phyloP scores from a whole-genome alignment of 768 basidiomycete genomes.

The Roridomyces roridus region DNA sequence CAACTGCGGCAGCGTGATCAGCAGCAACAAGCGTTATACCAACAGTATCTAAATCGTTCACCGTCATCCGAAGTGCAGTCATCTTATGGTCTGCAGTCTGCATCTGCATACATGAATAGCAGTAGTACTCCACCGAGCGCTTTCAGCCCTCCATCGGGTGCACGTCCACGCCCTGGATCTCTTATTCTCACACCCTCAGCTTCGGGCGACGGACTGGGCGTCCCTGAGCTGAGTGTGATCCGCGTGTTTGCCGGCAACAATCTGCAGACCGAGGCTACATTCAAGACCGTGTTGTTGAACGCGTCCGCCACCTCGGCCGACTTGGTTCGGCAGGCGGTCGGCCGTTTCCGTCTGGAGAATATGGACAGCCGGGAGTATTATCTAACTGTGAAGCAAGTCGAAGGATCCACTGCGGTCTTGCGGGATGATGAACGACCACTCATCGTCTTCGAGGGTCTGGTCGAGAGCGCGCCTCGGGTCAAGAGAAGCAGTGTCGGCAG shows the following conservation, averaged over 20 bases:
- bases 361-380: constrained; percentile 68
- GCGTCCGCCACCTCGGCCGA: constrained; percentile 83
- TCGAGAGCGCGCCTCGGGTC: constrained; percentile 82
- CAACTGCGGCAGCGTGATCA: constrained; percentile 87
- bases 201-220: constrained; percentile 64
- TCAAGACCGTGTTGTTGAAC: constrained; percentile 96
- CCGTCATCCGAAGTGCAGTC: constrained; percentile 79
- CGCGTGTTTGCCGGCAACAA: constrained; percentile 94
- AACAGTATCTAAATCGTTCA: constrained; percentile 87
- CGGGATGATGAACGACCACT: constrained; percentile 80
- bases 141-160: constrained; percentile 48
- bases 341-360: constrained; percentile 85
- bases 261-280: constrained; percentile 93
- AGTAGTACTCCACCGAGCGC: constrained; percentile 38
- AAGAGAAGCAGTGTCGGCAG: constrained; percentile 94
- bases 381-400: constrained; percentile 92
- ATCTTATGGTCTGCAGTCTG: constrained; percentile 79
- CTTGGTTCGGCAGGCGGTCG: constrained; percentile 90
- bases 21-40: constrained; percentile 87
- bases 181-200: constrained; percentile 69
- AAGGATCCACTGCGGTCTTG: constrained; percentile 81
- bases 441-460: constrained; percentile 86
- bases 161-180: constrained; percentile 77
- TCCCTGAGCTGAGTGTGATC: constrained; percentile 91
- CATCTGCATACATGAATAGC: constrained; percentile 60